Percentiles rank a stretch among this genome's conserved stretches.
These are phyloP conservation scores for Exophiala viscosa DNA, from an alignment of 2,329 filamentous ascomycete species.

Conservation along the genomic window DNA sequence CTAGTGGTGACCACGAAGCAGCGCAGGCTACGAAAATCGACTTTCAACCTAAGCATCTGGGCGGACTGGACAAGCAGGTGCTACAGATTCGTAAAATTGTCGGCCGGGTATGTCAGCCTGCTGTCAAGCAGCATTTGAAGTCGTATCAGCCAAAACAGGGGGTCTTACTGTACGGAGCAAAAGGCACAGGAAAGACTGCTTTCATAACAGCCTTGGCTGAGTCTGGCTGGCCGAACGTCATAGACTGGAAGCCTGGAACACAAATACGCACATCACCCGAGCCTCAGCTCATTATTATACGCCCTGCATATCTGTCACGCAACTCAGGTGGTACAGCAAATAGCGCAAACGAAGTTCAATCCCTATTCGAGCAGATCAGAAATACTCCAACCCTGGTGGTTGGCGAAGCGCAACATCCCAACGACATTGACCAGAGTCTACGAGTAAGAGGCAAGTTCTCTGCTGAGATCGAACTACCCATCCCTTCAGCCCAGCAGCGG, in stretches of 20 bases:
- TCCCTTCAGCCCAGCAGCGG: conserved; percentile 69
- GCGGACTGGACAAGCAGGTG: conserved; percentile 19
- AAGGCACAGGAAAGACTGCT: conserved; percentile 79
- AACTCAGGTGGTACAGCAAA: conserved; percentile 33
- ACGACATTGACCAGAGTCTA: conserved; percentile 67
- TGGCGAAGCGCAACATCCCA: conserved; percentile 68
- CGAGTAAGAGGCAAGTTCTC: conserved; percentile 63
- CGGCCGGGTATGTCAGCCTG: conserved; percentile 11
- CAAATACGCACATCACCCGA: conserved; percentile 47
- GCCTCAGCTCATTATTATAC: conserved; percentile 20
- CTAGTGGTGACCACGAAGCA: neutral
- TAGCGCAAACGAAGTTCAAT: conserved; percentile 39
- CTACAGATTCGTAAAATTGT: conserved; percentile 20
- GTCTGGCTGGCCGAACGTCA: conserved; percentile 67
- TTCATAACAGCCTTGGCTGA: conserved; percentile 65
- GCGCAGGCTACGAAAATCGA: conserved; percentile 2
- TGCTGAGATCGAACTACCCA: conserved; percentile 67
- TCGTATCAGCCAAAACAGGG: conserved; percentile 45
- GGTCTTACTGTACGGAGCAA: conserved; percentile 73
- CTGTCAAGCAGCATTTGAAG: conserved; percentile 7
- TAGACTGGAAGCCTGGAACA: conserved; percentile 40
- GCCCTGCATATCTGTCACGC: conserved; percentile 8
- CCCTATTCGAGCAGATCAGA: conserved; percentile 36
- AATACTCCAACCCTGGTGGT: conserved; percentile 65
- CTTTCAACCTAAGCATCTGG: conserved; percentile 19